Evolutionary conservation across 768 basidiomycete species (phyloP), one percentile per base, ranked within the genome.

Genomic region (Boletales sp.): DNA sequence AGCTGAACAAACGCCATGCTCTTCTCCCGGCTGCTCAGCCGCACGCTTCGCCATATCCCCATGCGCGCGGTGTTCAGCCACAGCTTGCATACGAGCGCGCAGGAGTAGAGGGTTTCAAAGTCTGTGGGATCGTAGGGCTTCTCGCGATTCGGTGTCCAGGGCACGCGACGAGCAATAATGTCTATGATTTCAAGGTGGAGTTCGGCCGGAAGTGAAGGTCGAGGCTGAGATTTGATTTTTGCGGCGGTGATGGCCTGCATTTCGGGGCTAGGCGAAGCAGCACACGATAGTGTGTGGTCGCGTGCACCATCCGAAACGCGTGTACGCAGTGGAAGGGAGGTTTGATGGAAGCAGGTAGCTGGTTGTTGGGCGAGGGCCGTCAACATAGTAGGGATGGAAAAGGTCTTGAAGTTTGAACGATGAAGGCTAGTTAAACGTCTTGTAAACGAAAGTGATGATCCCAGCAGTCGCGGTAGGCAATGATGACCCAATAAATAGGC

Each of bases 101-200:
- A 69, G 15, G 51, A 27, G 21, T 53, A 54, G 40, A 67, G 62
- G 2, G 54, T 52, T 7, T 46, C 40, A 38, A 65, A 39, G 47
- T 69, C 49, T 8, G 40, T 18, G 1, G 49, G 58, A 37, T 55
- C 56, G 21, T 53, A 56, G 19, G 53, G 36, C 13, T 58, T 46
- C 8, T 58, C 51, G n/a, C 12, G 43, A 14, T 17, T 48, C 1
- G 54, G 43, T 1, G 46, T 49, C 40, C 18, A 43, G 30, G 55
- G 51, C 19, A 63, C 49, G 30, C 53, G 54, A 45, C 34, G 37
- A 18, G 60, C 54, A n/a, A 67, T 46, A 41, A 50, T 45, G 24
- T 69, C 63, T 35, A 67, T 63, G 49, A 67, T 59, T 34, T 59
- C 55, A 36, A 69, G 58, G 29, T 69, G 63, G 34, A 67, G 53